These are phyloP conservation scores for Paramecium caudatum DNA, from an alignment of 73 alveolate species.

Conservation along the genomic window DNA sequence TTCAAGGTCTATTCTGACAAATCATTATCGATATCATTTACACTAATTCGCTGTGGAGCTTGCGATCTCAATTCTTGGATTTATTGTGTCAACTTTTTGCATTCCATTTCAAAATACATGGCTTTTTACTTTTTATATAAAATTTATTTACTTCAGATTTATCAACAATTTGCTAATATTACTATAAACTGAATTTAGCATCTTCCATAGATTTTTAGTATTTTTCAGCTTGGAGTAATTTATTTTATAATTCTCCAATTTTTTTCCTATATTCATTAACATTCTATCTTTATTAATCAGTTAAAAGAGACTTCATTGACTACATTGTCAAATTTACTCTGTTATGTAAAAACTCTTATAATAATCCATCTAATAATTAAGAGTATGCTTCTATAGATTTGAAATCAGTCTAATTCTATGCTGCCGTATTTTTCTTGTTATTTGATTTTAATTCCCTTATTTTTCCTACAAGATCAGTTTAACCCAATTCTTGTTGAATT, in stretches of 20 bases:
- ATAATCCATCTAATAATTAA: slow-evolving; percentile 32
- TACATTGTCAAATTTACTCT: slow-evolving; percentile 62
- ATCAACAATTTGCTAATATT: slow-evolving; percentile 47
- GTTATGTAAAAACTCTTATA: slow-evolving; percentile 34
- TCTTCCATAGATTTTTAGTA: slow-evolving; percentile 42
- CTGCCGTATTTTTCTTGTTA: not conserved
- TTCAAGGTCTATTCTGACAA: slow-evolving; percentile 35
- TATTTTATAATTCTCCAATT: slow-evolving; percentile 48
- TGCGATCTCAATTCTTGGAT: not conserved
- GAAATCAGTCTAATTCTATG: not conserved
- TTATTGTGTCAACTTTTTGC: not conserved
- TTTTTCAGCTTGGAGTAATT: slow-evolving; percentile 33
- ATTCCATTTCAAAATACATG: slow-evolving; percentile 42
- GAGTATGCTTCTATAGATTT: slow-evolving; percentile 54
- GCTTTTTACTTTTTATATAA: slow-evolving; percentile 42
- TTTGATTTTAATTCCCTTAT: not conserved
- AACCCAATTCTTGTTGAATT: not conserved
- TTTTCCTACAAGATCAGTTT: not conserved
- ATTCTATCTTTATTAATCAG: slow-evolving; percentile 28
- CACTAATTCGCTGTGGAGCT: not conserved
- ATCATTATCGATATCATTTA: not conserved
- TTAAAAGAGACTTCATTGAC: slow-evolving; percentile 54
- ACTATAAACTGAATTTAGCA: slow-evolving; percentile 50
- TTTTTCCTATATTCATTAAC: slow-evolving; percentile 56
- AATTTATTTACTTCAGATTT: slow-evolving; percentile 51